A percentile compares a stretch with the other conserved stretches of the same genome.
phyloP scores from a whole-genome alignment of 805 yeast species.

The Kazachstania bromeliacearum region DNA sequence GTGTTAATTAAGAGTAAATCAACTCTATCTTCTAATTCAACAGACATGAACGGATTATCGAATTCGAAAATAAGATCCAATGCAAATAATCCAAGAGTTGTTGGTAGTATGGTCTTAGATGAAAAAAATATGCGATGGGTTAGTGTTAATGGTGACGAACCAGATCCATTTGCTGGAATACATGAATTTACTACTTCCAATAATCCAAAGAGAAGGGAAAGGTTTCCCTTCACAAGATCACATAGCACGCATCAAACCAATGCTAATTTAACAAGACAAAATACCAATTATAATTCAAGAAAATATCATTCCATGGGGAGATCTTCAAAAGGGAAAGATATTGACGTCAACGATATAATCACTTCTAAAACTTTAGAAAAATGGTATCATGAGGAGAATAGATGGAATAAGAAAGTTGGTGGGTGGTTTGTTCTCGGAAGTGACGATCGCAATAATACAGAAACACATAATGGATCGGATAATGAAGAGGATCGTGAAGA shows the following conservation, averaged over 20 bases:
- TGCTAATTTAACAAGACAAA: not conserved
- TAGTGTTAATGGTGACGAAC: conserved; percentile 20
- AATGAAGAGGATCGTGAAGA: no score
- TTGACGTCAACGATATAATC: not conserved
- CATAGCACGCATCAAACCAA: not conserved
- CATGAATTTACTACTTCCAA: conserved; percentile 14
- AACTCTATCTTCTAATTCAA: no score
- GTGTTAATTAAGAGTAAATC: no score
- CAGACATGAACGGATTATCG: conserved; percentile 4
- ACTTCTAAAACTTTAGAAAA: conserved; percentile 12
- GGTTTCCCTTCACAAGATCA: conserved; percentile 19
- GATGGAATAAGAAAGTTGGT: conserved; percentile 26
- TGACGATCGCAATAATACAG: conserved; percentile 5
- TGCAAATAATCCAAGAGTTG: conserved; percentile 16
- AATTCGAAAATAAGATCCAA: conserved; percentile 7
- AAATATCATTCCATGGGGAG: conserved; percentile 16
- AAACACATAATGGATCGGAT: conserved; percentile 5
- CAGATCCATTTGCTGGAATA: conserved; percentile 25
- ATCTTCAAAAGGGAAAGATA: conserved; percentile 1
- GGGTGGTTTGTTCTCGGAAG: conserved; percentile 23
- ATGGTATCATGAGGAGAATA: conserved; percentile 29
- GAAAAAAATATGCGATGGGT: conserved; percentile 28
- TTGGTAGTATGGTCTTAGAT: conserved; percentile 29
- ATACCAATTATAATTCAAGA: conserved; percentile 3
- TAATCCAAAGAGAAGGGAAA: conserved; percentile 1